Evolutionary conservation across 805 yeast genomes (phyloP).

Genomic region (Sungouiozyma ichnusensis): DNA sequence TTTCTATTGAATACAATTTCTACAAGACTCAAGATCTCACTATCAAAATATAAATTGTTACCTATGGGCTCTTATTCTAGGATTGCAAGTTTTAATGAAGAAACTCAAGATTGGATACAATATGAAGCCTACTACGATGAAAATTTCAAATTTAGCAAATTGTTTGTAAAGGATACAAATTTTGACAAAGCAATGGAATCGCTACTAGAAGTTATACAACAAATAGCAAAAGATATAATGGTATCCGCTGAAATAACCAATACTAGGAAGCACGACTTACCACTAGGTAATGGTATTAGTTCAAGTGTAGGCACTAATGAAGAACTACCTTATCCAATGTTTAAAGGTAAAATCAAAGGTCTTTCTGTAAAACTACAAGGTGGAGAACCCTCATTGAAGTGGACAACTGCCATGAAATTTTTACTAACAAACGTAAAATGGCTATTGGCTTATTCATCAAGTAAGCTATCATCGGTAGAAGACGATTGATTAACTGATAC

Average conservation of each 20-base stretch:
- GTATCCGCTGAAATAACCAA: not conserved
- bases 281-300: not conserved
- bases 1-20: slow-evolving; percentile 57
- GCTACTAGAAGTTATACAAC: slow-evolving; percentile 35
- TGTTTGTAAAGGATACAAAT: slow-evolving; percentile 54
- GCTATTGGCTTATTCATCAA: slow-evolving; percentile 71
- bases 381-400: slow-evolving; percentile 53
- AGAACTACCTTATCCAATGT: slow-evolving; percentile 66
- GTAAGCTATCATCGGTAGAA: slow-evolving; percentile 4
- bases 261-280: too few species aligned
- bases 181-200: slow-evolving; percentile 78
- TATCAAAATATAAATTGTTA: slow-evolving; percentile 51
- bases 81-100: slow-evolving; percentile 39
- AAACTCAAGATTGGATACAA: slow-evolving; percentile 30
- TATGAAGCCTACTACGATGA: slow-evolving; percentile 58
- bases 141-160: slow-evolving; percentile 62
- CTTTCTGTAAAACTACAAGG: slow-evolving; percentile 62
- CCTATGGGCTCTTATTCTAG: slow-evolving; percentile 83
- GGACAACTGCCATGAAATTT: slow-evolving; percentile 86
- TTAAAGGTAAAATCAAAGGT: slow-evolving; percentile 65
- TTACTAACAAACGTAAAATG: slow-evolving; percentile 73
- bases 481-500: not conserved
- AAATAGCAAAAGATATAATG: slow-evolving; percentile 17
- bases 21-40: slow-evolving; percentile 42
- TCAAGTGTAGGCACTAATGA: not conserved